A percentile compares a stretch with the other conserved stretches of the same genome.
Evolutionary conservation across 345 rosid species (phyloP).

Genomic region (Murraya paniculata): DNA sequence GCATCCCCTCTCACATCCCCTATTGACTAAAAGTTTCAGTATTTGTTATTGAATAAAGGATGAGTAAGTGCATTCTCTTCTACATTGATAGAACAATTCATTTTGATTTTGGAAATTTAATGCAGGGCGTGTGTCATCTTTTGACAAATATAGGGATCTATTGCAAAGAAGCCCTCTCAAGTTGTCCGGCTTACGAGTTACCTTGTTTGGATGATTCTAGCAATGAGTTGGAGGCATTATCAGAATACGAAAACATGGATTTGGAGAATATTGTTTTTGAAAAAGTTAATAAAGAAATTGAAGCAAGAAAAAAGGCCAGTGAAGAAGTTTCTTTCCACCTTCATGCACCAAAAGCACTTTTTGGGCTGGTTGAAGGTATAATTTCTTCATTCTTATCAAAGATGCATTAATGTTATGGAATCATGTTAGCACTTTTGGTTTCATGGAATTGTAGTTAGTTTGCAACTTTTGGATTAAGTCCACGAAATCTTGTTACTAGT

Average conservation of each 20-base stretch:
- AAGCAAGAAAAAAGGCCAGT: slow-evolving; percentile 60
- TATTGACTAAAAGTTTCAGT: neutral
- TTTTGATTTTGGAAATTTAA: slow-evolving; percentile 13
- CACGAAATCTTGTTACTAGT: neutral
- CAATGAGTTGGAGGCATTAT: slow-evolving; percentile 46
- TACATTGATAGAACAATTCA: slow-evolving; percentile 1
- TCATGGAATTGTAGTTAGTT: neutral
- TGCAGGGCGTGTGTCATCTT: slow-evolving; percentile 91
- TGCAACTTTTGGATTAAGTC: neutral
- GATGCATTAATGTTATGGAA: slow-evolving; percentile 8
- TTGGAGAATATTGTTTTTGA: slow-evolving; percentile 68
- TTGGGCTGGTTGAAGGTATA: slow-evolving; percentile 77
- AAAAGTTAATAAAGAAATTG: slow-evolving; percentile 68
- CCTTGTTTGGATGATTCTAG: slow-evolving; percentile 50
- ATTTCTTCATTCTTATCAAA: slow-evolving; percentile 10
- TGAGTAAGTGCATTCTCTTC: neutral
- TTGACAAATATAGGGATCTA: slow-evolving; percentile 67
- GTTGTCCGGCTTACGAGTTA: slow-evolving; percentile 43
- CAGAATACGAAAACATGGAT: slow-evolving; percentile 85
- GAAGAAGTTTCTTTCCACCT: slow-evolving; percentile 78
- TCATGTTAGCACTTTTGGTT: neutral
- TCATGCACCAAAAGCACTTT: slow-evolving; percentile 61
- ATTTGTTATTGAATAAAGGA: neutral
- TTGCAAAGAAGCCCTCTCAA: slow-evolving; percentile 66
- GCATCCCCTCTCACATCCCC: neutral